A percentile compares a stretch with the other conserved stretches of the same genome.
phyloP scores from a whole-genome alignment of 2,329 filamentous ascomycete genomes.

The Aspergillus pseudotamarii region DNA sequence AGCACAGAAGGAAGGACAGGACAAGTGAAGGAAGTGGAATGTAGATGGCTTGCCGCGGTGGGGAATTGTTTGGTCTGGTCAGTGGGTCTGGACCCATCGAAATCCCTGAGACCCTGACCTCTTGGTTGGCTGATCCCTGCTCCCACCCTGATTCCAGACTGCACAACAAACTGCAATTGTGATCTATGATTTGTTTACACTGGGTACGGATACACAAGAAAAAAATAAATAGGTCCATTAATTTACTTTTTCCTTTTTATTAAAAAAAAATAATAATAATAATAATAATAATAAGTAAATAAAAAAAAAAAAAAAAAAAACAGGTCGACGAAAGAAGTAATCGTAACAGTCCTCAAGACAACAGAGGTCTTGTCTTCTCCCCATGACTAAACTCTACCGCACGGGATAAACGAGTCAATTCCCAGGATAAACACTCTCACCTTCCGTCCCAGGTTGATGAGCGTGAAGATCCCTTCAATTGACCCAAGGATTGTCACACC shows the following conservation, averaged over 20 bases:
- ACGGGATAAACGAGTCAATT: not conserved
- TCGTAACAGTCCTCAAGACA: not conserved
- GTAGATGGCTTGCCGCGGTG: conserved; percentile 16
- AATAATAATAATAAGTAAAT: too few relatives aligned
- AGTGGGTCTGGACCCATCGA: conserved; percentile 9
- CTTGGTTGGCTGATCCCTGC: conserved; percentile 8
- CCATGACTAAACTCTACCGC: not conserved
- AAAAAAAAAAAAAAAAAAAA: not conserved
- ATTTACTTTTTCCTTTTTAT: not conserved
- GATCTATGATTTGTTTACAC: not conserved
- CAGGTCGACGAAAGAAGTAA: not conserved
- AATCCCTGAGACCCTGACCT: conserved; percentile 6
- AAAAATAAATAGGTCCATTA: not conserved
- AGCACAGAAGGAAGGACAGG: not conserved
- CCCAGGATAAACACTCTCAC: not conserved
- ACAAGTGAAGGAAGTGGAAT: conserved; percentile 6
- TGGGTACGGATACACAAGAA: not conserved
- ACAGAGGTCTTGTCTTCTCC: not conserved
- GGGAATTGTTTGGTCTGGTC: conserved; percentile 4
- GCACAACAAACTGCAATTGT: not conserved
- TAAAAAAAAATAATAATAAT: too few relatives aligned
- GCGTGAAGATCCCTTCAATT: not conserved
- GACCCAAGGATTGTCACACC: conserved; percentile 1
- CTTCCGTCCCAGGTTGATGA: not conserved
- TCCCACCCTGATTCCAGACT: not conserved